A percentile compares a stretch with the other conserved stretches of the same genome.
These are phyloP conservation scores for Entamoeba invadens DNA, from an alignment of 208 protist genomes.

Conservation along the genomic window DNA sequence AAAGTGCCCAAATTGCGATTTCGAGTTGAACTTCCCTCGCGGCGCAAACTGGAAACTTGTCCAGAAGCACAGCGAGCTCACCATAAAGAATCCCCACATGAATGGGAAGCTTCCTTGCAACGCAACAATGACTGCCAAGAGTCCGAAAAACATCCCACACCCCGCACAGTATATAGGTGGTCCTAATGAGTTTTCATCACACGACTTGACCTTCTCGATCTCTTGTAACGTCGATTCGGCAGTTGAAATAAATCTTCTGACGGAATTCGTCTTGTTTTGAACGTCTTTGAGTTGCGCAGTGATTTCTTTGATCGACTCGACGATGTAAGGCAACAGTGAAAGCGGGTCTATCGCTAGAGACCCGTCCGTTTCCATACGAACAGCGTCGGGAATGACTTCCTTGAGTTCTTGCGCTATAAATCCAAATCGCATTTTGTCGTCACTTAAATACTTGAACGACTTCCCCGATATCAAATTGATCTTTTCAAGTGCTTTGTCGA, in stretches of 20 bases:
- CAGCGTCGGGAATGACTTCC: not conserved
- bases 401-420: not conserved
- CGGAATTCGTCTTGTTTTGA: not conserved
- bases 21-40: not conserved
- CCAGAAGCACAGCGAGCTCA: not conserved
- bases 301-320: not conserved
- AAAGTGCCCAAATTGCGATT: not conserved
- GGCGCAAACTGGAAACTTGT: not conserved
- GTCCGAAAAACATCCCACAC: not conserved
- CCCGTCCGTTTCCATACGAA: not conserved
- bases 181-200: not conserved
- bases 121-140: not conserved
- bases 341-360: not conserved
- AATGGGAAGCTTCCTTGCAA: not conserved
- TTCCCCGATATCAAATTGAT: not conserved
- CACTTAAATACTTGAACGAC: not conserved
- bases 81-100: not conserved
- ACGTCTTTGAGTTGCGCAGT: not conserved
- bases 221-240: not conserved
- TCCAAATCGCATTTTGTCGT: not conserved
- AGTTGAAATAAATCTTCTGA: not conserved
- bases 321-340: not conserved
- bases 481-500: not conserved
- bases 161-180: not conserved
- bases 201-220: not conserved